A percentile compares a stretch with the other conserved stretches of the same genome.
Conservation (phyloP, 139 green algal species). For the Astrephomene gubernaculifera region DNA sequence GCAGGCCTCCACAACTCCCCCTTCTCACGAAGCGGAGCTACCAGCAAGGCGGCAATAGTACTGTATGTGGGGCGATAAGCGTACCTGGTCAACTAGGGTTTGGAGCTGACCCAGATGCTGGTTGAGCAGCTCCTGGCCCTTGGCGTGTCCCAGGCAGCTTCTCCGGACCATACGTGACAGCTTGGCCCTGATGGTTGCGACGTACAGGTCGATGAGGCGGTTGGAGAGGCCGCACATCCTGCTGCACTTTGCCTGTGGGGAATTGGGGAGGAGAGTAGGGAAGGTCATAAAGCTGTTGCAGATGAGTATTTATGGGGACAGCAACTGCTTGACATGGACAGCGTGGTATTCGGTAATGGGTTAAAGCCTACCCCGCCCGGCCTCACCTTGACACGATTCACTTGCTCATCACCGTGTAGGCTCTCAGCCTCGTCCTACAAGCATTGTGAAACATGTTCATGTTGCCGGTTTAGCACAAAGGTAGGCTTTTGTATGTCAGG, state of each 20-base stretch:
- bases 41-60: too few relatives aligned
- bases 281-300: too few relatives aligned
- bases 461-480: too few relatives aligned
- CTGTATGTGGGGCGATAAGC: too few relatives aligned
- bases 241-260: slow-evolving; percentile 31
- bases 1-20: too few relatives aligned
- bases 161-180: slow-evolving; percentile 17
- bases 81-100: slow-evolving; percentile 8
- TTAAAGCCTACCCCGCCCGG: background rate
- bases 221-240: slow-evolving; percentile 4
- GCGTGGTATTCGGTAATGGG: background rate
- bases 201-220: slow-evolving; percentile 37
- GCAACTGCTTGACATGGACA: background rate
- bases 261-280: too few relatives aligned
- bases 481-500: background rate
- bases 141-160: background rate
- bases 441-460: too few relatives aligned
- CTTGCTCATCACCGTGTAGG: slow-evolving; percentile 11
- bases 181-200: slow-evolving; percentile 35
- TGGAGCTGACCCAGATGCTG: slow-evolving; percentile 10
- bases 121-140: slow-evolving; percentile 33
- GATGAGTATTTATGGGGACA: too few relatives aligned
- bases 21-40: too few relatives aligned
- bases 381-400: slow-evolving; percentile 17
- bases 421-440: slow-evolving; percentile 10